Evolutionary conservation across 139 green algal genomes (phyloP).

Genomic region (Chlorokybus atmophyticus): DNA sequence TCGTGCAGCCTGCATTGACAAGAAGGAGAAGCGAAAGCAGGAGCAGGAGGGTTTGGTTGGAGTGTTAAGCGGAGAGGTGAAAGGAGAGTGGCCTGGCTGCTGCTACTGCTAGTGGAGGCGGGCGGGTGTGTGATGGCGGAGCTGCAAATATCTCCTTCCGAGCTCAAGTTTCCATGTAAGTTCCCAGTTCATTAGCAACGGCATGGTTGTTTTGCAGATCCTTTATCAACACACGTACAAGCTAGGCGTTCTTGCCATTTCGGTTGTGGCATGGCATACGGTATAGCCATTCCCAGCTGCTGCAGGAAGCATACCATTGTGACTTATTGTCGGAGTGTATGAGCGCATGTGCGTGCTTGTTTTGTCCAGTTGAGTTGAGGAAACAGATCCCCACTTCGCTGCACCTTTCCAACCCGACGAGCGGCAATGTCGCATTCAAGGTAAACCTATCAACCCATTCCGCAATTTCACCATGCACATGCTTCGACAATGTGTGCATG

Average conservation of each 20-base stretch:
- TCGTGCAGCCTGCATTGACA: too few species aligned
- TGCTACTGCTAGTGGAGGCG: too few species aligned
- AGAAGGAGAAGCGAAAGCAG: too few species aligned
- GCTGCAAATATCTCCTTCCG: too few species aligned
- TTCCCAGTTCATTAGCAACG: too few species aligned
- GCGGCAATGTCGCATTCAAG: slow-evolving; percentile 54
- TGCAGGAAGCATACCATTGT: neutral
- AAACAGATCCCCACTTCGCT: slow-evolving; percentile 58
- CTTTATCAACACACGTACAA: neutral
- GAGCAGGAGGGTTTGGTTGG: too few species aligned
- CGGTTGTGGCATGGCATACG: neutral
- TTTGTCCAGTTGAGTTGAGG: slow-evolving; percentile 44
- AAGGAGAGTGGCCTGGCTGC: too few species aligned
- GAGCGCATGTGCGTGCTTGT: neutral
- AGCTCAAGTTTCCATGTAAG: slow-evolving; percentile 45
- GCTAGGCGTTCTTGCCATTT: neutral
- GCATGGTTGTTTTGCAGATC: too few species aligned
- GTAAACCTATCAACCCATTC: neutral
- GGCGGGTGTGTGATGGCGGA: too few species aligned
- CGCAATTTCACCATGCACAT: neutral
- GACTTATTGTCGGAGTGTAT: neutral
- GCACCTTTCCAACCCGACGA: slow-evolving; percentile 40
- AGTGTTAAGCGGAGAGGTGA: too few species aligned
- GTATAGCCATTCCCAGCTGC: neutral
- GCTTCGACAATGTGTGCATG: neutral